Base-by-base conservation (phyloP, 2,329 filamentous ascomycete genomes). In the Aspergillus fumigatiaffinis region DNA sequence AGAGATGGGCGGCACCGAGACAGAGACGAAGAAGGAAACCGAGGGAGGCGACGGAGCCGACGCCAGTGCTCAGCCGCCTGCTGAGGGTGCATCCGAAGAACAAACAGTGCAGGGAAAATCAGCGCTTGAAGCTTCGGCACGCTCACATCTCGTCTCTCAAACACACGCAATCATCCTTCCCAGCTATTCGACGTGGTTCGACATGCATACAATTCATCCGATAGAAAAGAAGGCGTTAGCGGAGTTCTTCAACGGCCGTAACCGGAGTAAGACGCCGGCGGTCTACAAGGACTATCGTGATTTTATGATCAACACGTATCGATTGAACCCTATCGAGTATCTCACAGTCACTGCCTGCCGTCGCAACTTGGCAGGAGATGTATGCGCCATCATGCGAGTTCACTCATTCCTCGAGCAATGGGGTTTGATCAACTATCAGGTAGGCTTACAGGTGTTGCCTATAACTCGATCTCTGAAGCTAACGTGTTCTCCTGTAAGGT, bases 291-390 rank as follows among this genome's bases (percentile, higher is more conserved):
- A 99, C 72, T 99, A 99, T 76, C 88, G 94, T 66, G 94, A 99
- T 72, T 99, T 99, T 72, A 99, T 99, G 94, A 92, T 99, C 79
- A 99, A 99, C 79, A 97, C 94, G 14, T 99, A 99, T 77, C 88
- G 94, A 41, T 80, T 99, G 56, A 99, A 97, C 72, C 94, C 94
- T 4, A 84, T 92, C 54, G 94, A 99, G 75, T 99, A 99, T 71
- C 82, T 99, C 55, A 99, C 94, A 4, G 93, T 99, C 54, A 99
- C 94, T 10, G 94, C 94, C 52, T 99, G 94, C 73, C 85, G 94
- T 62, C 86, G 94, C 65, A 99, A 99, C 73, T 78, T 99, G 70
- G 94, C 94, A 23, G 94, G 94, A 63, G 94, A 99, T 76, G 94
- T 99, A 32, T 99, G 94, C 78, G 93, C 94, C 42, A 99, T 99